These are phyloP conservation scores for Jaapia argillacea DNA, from an alignment of 768 basidiomycete species.

Conservation along the genomic window DNA sequence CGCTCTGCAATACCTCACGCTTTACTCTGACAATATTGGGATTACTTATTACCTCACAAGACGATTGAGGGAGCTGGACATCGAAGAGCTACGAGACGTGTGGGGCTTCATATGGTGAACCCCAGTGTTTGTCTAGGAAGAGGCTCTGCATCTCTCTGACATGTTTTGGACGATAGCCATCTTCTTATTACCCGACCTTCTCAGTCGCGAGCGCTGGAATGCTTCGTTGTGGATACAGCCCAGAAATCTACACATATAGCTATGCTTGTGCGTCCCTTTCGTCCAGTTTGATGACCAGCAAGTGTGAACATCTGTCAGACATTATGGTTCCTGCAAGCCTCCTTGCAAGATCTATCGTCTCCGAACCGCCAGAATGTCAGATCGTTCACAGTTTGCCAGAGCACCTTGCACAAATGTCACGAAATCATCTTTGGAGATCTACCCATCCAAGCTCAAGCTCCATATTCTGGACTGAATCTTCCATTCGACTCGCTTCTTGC, in stretches of 20 bases:
- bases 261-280: slow-evolving; percentile 66
- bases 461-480: slow-evolving; percentile 53
- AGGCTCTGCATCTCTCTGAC: slow-evolving; percentile 10
- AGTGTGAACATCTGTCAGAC: slow-evolving; percentile 41
- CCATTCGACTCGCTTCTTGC: slow-evolving; percentile 38
- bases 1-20: slow-evolving; percentile 77
- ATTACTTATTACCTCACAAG: slow-evolving; percentile 86
- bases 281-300: slow-evolving; percentile 6
- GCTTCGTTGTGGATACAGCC: slow-evolving; percentile 82
- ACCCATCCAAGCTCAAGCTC: slow-evolving; percentile 51
- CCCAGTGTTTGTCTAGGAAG: slow-evolving; percentile 3
- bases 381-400: slow-evolving; percentile 87
- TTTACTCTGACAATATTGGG: slow-evolving; percentile 81
- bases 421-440: slow-evolving; percentile 93
- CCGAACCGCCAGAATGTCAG: slow-evolving; percentile 44
- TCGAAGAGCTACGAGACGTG: slow-evolving; percentile 67
- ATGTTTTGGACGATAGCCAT: slow-evolving; percentile 46
- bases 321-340: slow-evolving; percentile 98
- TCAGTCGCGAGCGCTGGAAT: slow-evolving; percentile 85
- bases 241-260: slow-evolving; percentile 92
- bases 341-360: slow-evolving; percentile 68
- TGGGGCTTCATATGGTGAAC: slow-evolving; percentile 85
- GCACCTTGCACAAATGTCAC: slow-evolving; percentile 84
- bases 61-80: slow-evolving; percentile 58
- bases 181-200: slow-evolving; percentile 90